A percentile compares a stretch with the other conserved stretches of the same genome.
Conservation (phyloP, 202 grass and related monocot genomes). For the Panicum virgatum region DNA sequence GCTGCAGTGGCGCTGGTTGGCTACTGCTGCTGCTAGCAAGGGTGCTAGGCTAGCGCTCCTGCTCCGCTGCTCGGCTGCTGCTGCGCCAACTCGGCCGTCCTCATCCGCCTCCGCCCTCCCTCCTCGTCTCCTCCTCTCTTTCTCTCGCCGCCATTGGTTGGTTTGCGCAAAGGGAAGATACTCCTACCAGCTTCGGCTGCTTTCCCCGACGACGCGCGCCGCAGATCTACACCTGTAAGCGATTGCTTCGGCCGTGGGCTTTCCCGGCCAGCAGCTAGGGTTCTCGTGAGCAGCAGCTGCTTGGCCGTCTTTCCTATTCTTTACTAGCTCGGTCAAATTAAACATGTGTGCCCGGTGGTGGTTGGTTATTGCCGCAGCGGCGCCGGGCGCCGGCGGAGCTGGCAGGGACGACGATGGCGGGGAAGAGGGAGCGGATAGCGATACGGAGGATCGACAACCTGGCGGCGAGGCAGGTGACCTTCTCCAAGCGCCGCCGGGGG, state of each 20-base stretch:
- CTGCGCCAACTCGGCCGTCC: not conserved
- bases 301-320: not conserved
- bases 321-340: too few species aligned
- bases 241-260: not conserved
- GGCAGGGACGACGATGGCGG: constrained; percentile 9
- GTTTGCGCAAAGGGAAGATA: too few species aligned
- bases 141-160: constrained; percentile 20
- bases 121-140: too few species aligned
- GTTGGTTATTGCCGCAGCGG: not conserved
- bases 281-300: constrained; percentile 2
- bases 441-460: constrained; percentile 73
- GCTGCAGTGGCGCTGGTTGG: not conserved
- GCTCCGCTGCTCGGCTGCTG: not conserved
- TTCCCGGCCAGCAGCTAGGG: constrained; percentile 27
- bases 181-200: not conserved
- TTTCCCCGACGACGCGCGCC: not conserved
- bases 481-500: constrained; percentile 71
- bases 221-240: constrained; percentile 61
- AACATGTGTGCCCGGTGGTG: not conserved
- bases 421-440: constrained; percentile 73
- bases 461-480: constrained; percentile 77
- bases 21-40: too few species aligned
- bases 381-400: not conserved
- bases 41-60: not conserved
- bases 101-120: not conserved